Conservation (phyloP, 768 basidiomycete genomes). For the Cystobasidium ongulense region DNA sequence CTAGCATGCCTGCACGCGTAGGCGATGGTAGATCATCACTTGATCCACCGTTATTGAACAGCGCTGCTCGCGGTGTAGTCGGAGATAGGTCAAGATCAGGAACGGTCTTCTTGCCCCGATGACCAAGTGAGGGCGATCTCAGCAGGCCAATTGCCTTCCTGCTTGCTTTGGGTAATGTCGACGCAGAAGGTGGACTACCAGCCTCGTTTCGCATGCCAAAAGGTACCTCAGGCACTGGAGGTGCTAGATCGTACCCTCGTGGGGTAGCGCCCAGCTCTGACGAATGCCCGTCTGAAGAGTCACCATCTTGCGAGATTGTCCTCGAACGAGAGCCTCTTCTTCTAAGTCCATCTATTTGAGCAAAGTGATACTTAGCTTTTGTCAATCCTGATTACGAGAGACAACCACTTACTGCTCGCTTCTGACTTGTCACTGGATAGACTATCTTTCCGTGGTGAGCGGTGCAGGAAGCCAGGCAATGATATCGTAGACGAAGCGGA, state of each 20-base stretch:
- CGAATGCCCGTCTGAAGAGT: slow-evolving; percentile 2
- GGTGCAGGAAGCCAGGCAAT: neutral
- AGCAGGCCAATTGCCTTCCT: neutral
- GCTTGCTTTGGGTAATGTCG: neutral
- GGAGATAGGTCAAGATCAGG: neutral
- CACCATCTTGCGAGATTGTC: slow-evolving; percentile 7
- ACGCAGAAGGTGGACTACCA: neutral
- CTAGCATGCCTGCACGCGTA: neutral
- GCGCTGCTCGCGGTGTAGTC: neutral
- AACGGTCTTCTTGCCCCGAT: neutral
- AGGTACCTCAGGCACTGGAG: neutral
- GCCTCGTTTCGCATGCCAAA: neutral
- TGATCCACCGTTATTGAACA: neutral
- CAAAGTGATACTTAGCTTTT: no score
- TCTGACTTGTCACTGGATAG: neutral
- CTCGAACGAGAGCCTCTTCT: neutral
- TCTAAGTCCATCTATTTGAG: neutral
- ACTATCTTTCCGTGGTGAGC: neutral
- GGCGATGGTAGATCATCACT: neutral
- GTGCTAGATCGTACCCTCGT: neutral
- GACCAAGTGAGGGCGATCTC: neutral
- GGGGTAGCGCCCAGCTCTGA: neutral
- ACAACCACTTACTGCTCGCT: neutral
- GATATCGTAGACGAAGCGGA: neutral
- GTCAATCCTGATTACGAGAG: no score